Percentiles rank a stretch among this genome's conserved stretches.
Evolutionary conservation across 345 rosid species (phyloP).

Genomic region (Eucalyptus microcorys): DNA sequence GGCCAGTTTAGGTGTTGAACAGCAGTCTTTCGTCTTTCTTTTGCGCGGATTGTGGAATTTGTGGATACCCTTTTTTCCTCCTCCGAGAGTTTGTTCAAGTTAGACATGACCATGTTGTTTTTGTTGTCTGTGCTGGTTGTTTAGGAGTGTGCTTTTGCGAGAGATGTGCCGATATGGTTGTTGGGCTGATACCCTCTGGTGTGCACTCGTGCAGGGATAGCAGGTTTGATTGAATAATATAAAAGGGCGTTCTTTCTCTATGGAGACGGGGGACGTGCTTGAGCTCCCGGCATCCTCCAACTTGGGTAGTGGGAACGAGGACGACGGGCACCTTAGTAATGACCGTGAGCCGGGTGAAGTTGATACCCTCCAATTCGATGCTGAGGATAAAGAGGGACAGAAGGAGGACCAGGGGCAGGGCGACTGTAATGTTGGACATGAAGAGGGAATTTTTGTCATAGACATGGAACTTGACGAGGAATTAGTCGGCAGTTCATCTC

Average conservation of each 20-base stretch:
- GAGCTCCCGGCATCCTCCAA: slow-evolving; percentile 12
- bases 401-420: slow-evolving; percentile 17
- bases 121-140: background rate
- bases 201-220: background rate
- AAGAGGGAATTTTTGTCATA: slow-evolving; percentile 9
- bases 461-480: slow-evolving; percentile 20
- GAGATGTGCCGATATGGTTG: background rate
- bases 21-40: background rate
- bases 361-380: slow-evolving; percentile 1
- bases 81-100: background rate
- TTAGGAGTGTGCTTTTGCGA: background rate
- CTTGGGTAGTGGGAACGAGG: slow-evolving; percentile 9
- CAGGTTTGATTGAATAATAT: background rate
- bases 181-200: background rate
- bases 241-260: background rate
- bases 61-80: background rate
- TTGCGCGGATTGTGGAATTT: background rate
- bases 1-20: background rate
- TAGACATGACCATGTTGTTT: background rate
- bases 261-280: slow-evolving; percentile 40
- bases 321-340: slow-evolving; percentile 5
- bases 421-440: slow-evolving; percentile 19
- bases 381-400: slow-evolving; percentile 5
- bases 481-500: slow-evolving; percentile 18
- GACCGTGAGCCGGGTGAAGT: slow-evolving; percentile 21